Evolutionary conservation across 805 yeast species (phyloP), one percentile per base, ranked within the genome.

Genomic region (Lipomyces sp.): DNA sequence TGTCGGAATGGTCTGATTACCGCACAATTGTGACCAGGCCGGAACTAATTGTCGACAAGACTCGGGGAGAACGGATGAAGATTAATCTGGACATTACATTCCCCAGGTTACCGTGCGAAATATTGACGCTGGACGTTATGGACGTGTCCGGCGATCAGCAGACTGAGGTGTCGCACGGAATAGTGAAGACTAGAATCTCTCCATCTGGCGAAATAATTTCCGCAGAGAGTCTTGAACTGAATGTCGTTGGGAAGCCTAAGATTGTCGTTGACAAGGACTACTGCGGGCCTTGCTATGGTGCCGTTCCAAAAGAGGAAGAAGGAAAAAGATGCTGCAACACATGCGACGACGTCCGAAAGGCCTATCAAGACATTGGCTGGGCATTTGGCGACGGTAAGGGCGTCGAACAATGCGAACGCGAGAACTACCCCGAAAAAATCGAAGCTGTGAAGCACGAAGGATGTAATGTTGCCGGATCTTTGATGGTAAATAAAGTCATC

Each of bases 241-340:
- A 63, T 40, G 64, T 64, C 19, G 66, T 52, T 22, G 62, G 67
- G 19, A 66, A 62, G 19, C 16, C 18, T n/a, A 46, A 57, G 2
- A 47, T 51, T 3, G 57, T 61, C 7, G 55, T 61, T 1, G 74
- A 74, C 32, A 68, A 67, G 3, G 74, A 74, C 32, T 79, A 81
- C 63, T 89, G 96, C 74, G 98, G 97, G 4, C 76, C 95, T 0
- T 91, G 98, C 71, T 90, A 87, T 65, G 96, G 96, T 1, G 84
- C 95, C 1, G 80, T 82, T 57, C 91, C 84, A 66, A 57, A 68
- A 0, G 70, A 68, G 18, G 79, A 78, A 57, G 76, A 69, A 33
- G 59, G 55, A 32, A 72, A 67, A 31, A 19, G 33, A n/a, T 88
- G 96, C 70, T 91, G 98, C 70, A 84, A 88, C 65, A 78, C 84